Evolutionary conservation across 768 basidiomycete species (phyloP).

Genomic region (Kwoniella shandongensis): DNA sequence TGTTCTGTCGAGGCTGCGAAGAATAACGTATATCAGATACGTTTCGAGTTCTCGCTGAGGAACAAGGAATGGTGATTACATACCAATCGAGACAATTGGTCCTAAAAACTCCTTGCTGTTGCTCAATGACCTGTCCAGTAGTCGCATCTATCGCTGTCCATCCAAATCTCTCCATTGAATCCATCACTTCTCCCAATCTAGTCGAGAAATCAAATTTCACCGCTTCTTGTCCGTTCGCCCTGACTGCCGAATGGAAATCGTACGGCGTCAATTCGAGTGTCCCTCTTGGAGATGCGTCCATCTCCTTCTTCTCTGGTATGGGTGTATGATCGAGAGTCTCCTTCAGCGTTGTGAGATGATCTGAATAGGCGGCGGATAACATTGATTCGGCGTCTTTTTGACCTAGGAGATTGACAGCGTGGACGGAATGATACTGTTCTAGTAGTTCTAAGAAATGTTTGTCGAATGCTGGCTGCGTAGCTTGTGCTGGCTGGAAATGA

Average conservation of each 20-base stretch:
- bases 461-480: conserved; percentile 95
- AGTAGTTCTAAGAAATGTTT: conserved; percentile 84
- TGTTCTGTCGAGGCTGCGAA: conserved; percentile 83
- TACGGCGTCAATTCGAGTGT: conserved; percentile 67
- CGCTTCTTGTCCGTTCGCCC: conserved; percentile 80
- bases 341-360: conserved; percentile 61
- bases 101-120: conserved; percentile 83
- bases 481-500: conserved; percentile 65
- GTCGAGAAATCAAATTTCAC: conserved; percentile 70
- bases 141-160: conserved; percentile 60
- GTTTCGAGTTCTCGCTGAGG: too few relatives aligned
- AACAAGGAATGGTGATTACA: conserved; percentile 13
- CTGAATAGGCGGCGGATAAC: conserved; percentile 76
- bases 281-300: conserved; percentile 37
- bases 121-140: conserved; percentile 59
- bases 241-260: conserved; percentile 87
- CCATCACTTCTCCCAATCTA: conserved; percentile 47
- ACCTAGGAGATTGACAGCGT: conserved; percentile 88
- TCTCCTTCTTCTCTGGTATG: conserved; percentile 44
- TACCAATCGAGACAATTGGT: conserved; percentile 53
- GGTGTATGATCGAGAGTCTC: conserved; percentile 24
- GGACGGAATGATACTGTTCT: conserved; percentile 78
- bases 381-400: conserved; percentile 87
- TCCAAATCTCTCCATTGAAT: conserved; percentile 74
- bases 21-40: too few relatives aligned